phyloP scores from a whole-genome alignment of 768 basidiomycete genomes.

The Boletus bicolor region DNA sequence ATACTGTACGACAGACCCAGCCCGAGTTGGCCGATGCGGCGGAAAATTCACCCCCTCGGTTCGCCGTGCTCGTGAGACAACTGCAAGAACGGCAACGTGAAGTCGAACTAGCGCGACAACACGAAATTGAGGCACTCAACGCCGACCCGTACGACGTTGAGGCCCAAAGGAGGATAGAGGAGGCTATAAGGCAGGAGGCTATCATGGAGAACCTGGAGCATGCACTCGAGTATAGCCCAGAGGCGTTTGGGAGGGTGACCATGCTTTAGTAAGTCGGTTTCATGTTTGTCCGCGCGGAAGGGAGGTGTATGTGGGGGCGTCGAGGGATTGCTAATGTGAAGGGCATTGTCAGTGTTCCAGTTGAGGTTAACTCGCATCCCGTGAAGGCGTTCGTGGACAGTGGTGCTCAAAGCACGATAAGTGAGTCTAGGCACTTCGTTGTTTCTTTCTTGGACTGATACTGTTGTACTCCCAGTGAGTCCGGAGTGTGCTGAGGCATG shows the following conservation, averaged over 20 bases:
- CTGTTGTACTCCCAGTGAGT: slow-evolving; percentile 55
- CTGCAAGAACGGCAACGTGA: slow-evolving; percentile 52
- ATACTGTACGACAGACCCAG: slow-evolving; percentile 47
- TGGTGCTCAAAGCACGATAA: slow-evolving; percentile 95
- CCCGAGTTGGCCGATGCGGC: slow-evolving; percentile 82
- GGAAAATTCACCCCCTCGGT: slow-evolving; percentile 62
- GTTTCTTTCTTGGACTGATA: slow-evolving; percentile 1
- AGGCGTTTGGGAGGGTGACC: slow-evolving; percentile 88
- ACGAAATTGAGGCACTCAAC: slow-evolving; percentile 66
- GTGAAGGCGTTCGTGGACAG: slow-evolving; percentile 98
- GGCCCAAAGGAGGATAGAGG: slow-evolving; percentile 90
- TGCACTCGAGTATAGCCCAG: slow-evolving; percentile 90
- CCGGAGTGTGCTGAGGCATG: slow-evolving; percentile 90
- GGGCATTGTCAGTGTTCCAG: slow-evolving; percentile 58
- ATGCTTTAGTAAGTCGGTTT: slow-evolving; percentile 88
- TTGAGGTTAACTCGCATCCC: slow-evolving; percentile 87
- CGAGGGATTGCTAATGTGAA: slow-evolving; percentile 12
- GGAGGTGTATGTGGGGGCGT: neutral
- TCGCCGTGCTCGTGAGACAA: slow-evolving; percentile 69
- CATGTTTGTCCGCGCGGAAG: neutral
- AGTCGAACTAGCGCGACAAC: slow-evolving; percentile 54
- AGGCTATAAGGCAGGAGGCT: slow-evolving; percentile 84
- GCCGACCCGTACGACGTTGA: slow-evolving; percentile 90
- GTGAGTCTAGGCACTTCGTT: slow-evolving; percentile 42
- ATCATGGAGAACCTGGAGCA: slow-evolving; percentile 91